A percentile compares a stretch with the other conserved stretches of the same genome.
These are phyloP conservation scores for Pichia thaimueangensis DNA, from an alignment of 805 yeast genomes.

Conservation along the genomic window DNA sequence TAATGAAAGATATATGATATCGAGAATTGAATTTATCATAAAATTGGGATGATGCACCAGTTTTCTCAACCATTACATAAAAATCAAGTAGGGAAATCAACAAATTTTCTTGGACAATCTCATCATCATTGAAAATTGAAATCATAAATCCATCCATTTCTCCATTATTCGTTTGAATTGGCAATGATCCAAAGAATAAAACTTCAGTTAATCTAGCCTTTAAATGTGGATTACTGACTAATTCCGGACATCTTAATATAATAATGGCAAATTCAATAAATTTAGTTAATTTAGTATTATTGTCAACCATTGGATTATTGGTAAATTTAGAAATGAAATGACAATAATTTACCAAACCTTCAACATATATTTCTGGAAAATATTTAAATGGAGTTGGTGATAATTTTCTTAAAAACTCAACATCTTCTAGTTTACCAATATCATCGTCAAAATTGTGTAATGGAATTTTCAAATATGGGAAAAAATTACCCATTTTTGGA, in stretches of 20 bases:
- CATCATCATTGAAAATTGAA: conserved; percentile 56
- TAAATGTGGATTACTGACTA: conserved; percentile 88
- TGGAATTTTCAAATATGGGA: conserved; percentile 40
- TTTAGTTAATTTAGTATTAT: conserved; percentile 43
- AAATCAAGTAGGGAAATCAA: conserved; percentile 81
- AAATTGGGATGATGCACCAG: conserved; percentile 92
- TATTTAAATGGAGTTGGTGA: conserved; percentile 75
- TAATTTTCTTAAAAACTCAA: conserved; percentile 57
- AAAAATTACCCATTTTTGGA: conserved; percentile 18
- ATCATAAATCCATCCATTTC: conserved; percentile 66
- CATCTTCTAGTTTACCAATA: conserved; percentile 66
- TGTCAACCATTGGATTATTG: conserved; percentile 50
- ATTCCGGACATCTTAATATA: conserved; percentile 75
- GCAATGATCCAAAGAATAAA: conserved; percentile 66
- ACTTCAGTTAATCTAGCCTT: conserved; percentile 80
- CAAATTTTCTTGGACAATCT: conserved; percentile 55
- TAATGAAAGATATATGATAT: conserved; percentile 74
- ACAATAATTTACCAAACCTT: conserved; percentile 71
- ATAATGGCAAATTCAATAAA: conserved; percentile 69
- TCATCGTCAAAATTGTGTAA: conserved; percentile 53
- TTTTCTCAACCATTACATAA: conserved; percentile 91
- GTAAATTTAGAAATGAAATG: conserved; percentile 52
- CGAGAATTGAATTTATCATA: conserved; percentile 93
- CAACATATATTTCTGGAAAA: conserved; percentile 80
- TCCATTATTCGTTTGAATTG: conserved; percentile 38